A percentile compares a stretch with the other conserved stretches of the same genome.
Evolutionary conservation across 352 stramenopile species (phyloP).

Genomic region (Globisporangium sylvaticum): DNA sequence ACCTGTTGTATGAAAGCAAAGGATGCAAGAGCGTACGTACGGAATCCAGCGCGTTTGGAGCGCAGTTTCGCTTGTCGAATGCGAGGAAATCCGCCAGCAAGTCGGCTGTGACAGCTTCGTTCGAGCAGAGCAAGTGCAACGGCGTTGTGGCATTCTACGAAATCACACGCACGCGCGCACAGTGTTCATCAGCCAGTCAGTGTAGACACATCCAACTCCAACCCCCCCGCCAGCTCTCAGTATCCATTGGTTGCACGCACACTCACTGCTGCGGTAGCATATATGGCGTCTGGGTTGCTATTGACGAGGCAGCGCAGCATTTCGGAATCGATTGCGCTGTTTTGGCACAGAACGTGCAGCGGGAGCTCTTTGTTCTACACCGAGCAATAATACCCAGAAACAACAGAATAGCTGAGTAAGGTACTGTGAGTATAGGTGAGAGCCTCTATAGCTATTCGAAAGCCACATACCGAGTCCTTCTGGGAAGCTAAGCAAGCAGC

Average conservation of each 20-base stretch:
- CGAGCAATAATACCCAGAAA: too few relatives aligned
- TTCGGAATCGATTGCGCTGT: constrained; percentile 22
- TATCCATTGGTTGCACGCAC: neutral
- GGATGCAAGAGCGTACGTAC: neutral
- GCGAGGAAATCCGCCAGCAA: constrained; percentile 34
- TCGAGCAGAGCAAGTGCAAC: constrained; percentile 50
- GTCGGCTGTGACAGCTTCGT: constrained; percentile 37
- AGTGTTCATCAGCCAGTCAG: neutral
- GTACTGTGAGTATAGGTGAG: too few relatives aligned
- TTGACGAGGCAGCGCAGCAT: constrained; percentile 31
- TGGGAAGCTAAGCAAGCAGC: constrained; percentile 17
- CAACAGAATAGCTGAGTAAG: too few relatives aligned
- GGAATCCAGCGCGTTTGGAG: constrained; percentile 6
- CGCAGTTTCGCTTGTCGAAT: constrained; percentile 33
- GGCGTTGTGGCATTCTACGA: constrained; percentile 35
- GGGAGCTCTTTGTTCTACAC: constrained; percentile 57
- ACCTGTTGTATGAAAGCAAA: too few relatives aligned
- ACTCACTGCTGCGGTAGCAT: constrained; percentile 20
- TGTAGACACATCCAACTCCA: too few relatives aligned
- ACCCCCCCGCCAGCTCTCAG: neutral
- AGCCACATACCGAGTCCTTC: constrained; percentile 11
- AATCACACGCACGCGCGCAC: neutral
- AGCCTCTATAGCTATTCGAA: too few relatives aligned
- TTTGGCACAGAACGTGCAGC: constrained; percentile 56
- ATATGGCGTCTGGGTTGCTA: constrained; percentile 25